Conservation (phyloP, 176 grass and related monocot species). For the Musa troglodytarum region DNA sequence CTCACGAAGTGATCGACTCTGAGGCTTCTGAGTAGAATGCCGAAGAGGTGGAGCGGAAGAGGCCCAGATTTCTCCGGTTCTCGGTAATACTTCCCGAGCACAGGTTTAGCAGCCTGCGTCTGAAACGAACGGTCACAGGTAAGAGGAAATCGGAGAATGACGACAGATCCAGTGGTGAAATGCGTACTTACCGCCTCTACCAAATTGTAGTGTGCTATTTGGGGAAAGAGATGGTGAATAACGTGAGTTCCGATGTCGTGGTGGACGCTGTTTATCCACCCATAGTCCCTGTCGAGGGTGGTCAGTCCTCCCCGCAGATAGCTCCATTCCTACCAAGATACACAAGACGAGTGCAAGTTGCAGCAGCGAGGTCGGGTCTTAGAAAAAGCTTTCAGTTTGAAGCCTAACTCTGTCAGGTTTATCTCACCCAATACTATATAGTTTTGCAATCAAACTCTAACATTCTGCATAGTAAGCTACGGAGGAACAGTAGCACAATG, state of each 20-base stretch:
- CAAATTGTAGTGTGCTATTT: slow-evolving; percentile 86
- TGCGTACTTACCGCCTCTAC: slow-evolving; percentile 57
- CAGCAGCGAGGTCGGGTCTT: too few relatives aligned
- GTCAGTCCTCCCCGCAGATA: slow-evolving; percentile 79
- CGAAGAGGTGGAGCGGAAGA: slow-evolving; percentile 51
- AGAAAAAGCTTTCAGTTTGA: too few relatives aligned
- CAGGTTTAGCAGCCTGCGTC: slow-evolving; percentile 60
- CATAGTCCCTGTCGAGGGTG: slow-evolving; percentile 77
- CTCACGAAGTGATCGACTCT: slow-evolving; percentile 86
- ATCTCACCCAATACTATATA: too few relatives aligned
- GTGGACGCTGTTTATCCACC: slow-evolving; percentile 93
- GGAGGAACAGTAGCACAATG: too few relatives aligned
- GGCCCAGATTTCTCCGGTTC: slow-evolving; percentile 69
- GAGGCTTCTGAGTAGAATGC: slow-evolving; percentile 56
- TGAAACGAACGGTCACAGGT: slow-evolving; percentile 11
- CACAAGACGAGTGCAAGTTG: too few relatives aligned
- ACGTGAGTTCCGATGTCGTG: slow-evolving; percentile 96
- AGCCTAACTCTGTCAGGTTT: too few relatives aligned
- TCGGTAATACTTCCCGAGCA: slow-evolving; percentile 66
- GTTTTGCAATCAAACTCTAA: too few relatives aligned
- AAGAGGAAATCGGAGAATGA: background rate
- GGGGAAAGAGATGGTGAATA: slow-evolving; percentile 91
- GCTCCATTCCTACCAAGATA: slow-evolving; percentile 61
- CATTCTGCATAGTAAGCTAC: too few relatives aligned
- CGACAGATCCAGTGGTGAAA: too few relatives aligned